Evolutionary conservation across 306 rosid species (phyloP).

Genomic region (Calophaca sinica): DNA sequence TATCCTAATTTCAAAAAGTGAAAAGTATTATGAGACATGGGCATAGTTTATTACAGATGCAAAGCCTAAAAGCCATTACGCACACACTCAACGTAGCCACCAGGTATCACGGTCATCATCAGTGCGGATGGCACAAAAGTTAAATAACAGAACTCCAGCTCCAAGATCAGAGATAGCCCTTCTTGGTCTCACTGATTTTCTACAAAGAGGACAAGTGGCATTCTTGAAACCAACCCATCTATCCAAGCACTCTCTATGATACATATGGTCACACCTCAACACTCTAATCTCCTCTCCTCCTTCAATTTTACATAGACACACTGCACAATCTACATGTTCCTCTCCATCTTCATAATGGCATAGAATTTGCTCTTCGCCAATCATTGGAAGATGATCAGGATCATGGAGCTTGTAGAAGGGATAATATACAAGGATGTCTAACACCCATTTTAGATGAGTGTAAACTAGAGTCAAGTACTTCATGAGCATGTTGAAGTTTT

Average conservation of each 20-base stretch:
- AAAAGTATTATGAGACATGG: too few relatives aligned
- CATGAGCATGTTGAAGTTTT: conserved; percentile 30
- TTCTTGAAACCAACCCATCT: conserved; percentile 46
- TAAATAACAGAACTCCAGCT: too few relatives aligned
- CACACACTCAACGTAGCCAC: too few relatives aligned
- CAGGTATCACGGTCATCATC: too few relatives aligned
- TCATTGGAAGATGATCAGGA: not conserved
- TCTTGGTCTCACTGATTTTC: conserved; percentile 39
- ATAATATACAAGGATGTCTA: conserved; percentile 44
- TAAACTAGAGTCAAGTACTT: conserved; percentile 18
- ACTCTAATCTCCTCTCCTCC: conserved; percentile 60
- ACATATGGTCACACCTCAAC: conserved; percentile 57
- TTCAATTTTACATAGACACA: conserved; percentile 51
- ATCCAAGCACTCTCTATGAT: conserved; percentile 57
- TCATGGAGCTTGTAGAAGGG: conserved; percentile 44
- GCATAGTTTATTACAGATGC: too few relatives aligned
- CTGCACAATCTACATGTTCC: conserved; percentile 55
- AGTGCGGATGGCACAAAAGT: too few relatives aligned
- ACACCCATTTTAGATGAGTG: conserved; percentile 51
- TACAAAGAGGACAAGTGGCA: conserved; percentile 63
- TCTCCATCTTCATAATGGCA: not conserved
- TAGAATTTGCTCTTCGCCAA: not conserved
- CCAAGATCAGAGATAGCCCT: too few relatives aligned
- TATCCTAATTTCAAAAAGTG: too few relatives aligned
- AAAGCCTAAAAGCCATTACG: too few relatives aligned